A percentile compares a stretch with the other conserved stretches of the same genome.
Conservation (phyloP, 139 green algal genomes). For the Chlorella sp. region DNA sequence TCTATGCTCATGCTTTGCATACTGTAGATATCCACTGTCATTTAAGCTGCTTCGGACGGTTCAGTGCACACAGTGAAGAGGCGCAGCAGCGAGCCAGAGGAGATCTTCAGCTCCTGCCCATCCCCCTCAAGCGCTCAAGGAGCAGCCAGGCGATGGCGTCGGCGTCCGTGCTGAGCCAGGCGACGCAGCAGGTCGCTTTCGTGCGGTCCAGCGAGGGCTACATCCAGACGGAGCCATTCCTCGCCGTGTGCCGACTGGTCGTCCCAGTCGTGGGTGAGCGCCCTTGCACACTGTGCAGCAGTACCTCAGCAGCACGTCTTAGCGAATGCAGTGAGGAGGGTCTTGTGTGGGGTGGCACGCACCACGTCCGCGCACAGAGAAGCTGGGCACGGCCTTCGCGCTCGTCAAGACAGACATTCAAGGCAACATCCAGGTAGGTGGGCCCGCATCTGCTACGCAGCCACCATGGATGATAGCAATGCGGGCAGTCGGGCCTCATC, state of each 20-base stretch:
- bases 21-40: too few relatives aligned
- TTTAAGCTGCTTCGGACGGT: too few relatives aligned
- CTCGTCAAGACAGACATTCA: constrained; percentile 60
- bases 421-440: constrained; percentile 58
- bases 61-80: too few relatives aligned
- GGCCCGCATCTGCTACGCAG: background rate
- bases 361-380: constrained; percentile 46
- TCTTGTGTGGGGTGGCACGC: background rate
- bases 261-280: constrained; percentile 52
- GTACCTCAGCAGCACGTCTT: background rate
- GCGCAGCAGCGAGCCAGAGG: too few relatives aligned
- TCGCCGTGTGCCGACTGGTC: constrained; percentile 45
- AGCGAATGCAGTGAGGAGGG: background rate
- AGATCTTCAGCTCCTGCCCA: too few relatives aligned
- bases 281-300: background rate
- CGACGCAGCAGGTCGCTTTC: background rate
- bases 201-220: constrained; percentile 35
- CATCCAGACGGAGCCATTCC: constrained; percentile 44
- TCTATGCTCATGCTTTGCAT: too few relatives aligned
- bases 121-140: too few relatives aligned
- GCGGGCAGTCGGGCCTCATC: too few relatives aligned
- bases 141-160: too few relatives aligned
- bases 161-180: background rate
- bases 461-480: too few relatives aligned
- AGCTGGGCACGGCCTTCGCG: constrained; percentile 57